Base-by-base conservation (phyloP, 257 asterid species). In the Rhazya stricta region DNA sequence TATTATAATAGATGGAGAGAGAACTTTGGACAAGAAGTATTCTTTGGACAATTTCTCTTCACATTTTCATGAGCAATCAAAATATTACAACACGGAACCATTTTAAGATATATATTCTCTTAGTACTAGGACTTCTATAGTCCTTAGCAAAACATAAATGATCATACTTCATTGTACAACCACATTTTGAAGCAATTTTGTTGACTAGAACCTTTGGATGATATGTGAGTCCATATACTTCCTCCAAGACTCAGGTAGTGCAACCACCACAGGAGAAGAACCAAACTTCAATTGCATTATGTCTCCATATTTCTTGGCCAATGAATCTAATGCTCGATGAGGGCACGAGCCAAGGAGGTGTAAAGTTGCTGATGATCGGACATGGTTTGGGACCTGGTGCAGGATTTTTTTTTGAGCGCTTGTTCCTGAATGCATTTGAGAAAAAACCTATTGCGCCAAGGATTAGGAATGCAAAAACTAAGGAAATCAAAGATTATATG, bases 321-420 rank as follows among this genome's bases (percentile, higher is more conserved):
- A 71, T 16, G 27, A 27, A 69, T 79, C 76, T 13, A 82, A 73
- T 25, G 77, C 68, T 79, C 15, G 46, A 45, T 79, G 83, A 2
- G 83, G 83, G 51, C 60, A 34, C 0, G 81, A 71, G 19, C 79
- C 79, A 23, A 82, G 36, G 32, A 79, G 85, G 76, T 70, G 67
- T 25, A 84, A n/a, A 41, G 61, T 82, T 84, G 30, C 88, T 88
- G 5, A 82, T 73, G 27, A 84, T 34, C 3, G 88, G 86, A 85
- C 88, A 84, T 67, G 88, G 85, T 9, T 72, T 81, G 5, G 88
- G 88, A 8, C 90, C 86, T 1, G 84, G 88, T 9, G 88, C 85
- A 15, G 42, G 61, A 2, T 73, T 80, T 21, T 13, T 63, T 48
- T 70, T 34, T n/a, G 76, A 23, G 45, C 46, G 16, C 36, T 18